phyloP scores from a whole-genome alignment of 495 filamentous ascomycete species.

The Hapsidospora chrysogenum region DNA sequence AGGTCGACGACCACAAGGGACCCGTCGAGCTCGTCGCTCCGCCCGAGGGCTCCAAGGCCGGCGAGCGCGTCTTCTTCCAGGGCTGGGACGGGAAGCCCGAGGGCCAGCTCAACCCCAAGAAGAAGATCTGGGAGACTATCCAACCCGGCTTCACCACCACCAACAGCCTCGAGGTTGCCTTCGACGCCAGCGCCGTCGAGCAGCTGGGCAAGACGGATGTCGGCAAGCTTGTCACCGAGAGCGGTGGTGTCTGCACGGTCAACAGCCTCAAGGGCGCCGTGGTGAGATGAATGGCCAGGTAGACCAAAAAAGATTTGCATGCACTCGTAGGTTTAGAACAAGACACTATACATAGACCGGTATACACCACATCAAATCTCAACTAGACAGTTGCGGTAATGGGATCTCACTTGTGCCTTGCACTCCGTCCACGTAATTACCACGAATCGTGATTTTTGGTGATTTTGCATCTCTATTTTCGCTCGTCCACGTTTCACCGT shows the following conservation, averaged over 20 bases:
- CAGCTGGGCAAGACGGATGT: slow-evolving; percentile 41
- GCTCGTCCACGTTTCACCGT: too few relatives aligned
- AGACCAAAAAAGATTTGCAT: too few relatives aligned
- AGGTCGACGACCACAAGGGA: slow-evolving; percentile 68
- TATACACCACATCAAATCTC: too few relatives aligned
- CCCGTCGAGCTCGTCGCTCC: slow-evolving; percentile 87
- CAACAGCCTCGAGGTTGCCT: slow-evolving; percentile 56
- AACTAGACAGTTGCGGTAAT: too few relatives aligned
- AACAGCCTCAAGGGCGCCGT: slow-evolving; percentile 53
- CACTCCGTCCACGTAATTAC: too few relatives aligned
- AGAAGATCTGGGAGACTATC: slow-evolving; percentile 94
- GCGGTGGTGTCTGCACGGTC: slow-evolving; percentile 58
- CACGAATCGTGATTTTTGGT: too few relatives aligned
- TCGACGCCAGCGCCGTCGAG: slow-evolving; percentile 27
- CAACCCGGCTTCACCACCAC: slow-evolving; percentile 91
- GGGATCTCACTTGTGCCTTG: too few relatives aligned
- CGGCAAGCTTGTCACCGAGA: slow-evolving; percentile 53
- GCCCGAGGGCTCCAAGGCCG: slow-evolving; percentile 59
- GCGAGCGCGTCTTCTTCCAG: slow-evolving; percentile 81
- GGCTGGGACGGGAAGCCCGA: slow-evolving; percentile 90
- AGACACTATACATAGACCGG: slow-evolving; percentile 1
- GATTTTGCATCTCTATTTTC: too few relatives aligned
- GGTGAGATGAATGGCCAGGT: slow-evolving; percentile 53
- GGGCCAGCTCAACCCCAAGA: slow-evolving; percentile 89
- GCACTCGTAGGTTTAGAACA: slow-evolving; percentile 5